Evolutionary conservation across 2,329 filamentous ascomycete genomes (phyloP), one percentile per base, ranked within the genome.

Genomic region (Cytospora mali): DNA sequence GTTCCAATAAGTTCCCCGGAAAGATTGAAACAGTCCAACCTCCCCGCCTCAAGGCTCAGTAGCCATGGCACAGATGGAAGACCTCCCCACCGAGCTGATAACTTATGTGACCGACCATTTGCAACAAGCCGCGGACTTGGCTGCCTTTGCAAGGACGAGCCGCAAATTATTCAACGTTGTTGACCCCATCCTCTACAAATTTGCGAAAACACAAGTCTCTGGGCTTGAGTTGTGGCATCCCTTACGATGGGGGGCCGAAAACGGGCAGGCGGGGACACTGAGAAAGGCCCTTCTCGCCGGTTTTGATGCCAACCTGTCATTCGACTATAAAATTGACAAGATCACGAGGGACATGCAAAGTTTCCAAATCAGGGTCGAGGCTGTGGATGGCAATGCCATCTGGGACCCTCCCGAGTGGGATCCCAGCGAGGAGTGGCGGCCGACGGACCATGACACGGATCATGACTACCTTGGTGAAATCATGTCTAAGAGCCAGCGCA

Each of bases 71-170:
- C 52, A 21, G 33, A 62, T 62, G 48, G 46, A 29, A 21, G 65
- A 64, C 3, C 65, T 73, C 5, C 70, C 71, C 18, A 65, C 65
- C 31, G 71, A 73, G 65, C 66, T 73, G 18, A 33, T 73, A 11
- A 62, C 65, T 16, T 68, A 69, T n/a, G 63, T 73, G 28, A 61
- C 69, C 35, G 62, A 69, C 16, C 62, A 69, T 49, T 68, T 73
- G 55, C 61, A 66, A 35, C 54, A 55, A 16, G 58, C 66, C 21
- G 23, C 58, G 13, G 71, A 73, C 51, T 59, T 71, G 21, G 67
- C 70, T 3, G 61, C 71, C 1, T 63, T 73, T n/a, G 69, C 70
- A 16, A 64, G 61, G 21, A 61, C 62, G 27, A 67, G 65, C 57
- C 68, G 66, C 10, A 69, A 59, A 21, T 55, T 71, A n/a, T 67